Evolutionary conservation across 768 basidiomycete genomes (phyloP), one percentile per base, ranked within the genome.

Genomic region (Russula sp.): DNA sequence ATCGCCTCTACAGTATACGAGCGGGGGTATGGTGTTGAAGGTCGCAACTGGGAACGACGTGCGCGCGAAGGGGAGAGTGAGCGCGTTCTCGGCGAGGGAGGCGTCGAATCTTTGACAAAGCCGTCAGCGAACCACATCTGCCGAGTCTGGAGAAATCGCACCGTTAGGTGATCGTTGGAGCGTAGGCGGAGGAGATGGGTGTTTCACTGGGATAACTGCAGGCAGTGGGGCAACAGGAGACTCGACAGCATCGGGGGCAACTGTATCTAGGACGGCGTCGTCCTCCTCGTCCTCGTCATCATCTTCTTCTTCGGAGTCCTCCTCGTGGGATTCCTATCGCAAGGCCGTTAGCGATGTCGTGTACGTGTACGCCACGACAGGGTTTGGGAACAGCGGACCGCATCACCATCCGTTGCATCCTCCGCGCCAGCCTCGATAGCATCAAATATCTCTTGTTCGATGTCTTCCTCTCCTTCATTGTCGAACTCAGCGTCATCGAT

Each of bases 1-100:
- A 96, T 84, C 18, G 94, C 93, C 74, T 96, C 94, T 6, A 97
- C 86, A 7, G 87, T 86, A 71, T 86, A 92, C 0, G 90, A 81
- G 35, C 84, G 79, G n/a, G 83, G 83, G 16, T 70, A 67, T 13
- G 42, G 67, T 61, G 68, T 69, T 67, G 47, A 68, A 61, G 68
- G 71, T 60, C 65, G 74, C 68, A 87, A 65, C 9, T 70, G 70
- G 38, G 74, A 76, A 68, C 78, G 83, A 35, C 86, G 84, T 32
- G 78, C 65, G 48, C 76, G 76, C 13, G 84, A 81, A 8, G 81
- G 85, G 36, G 64, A 65, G 10, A 54, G 49, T 2, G 83, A 87
- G 53, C 79, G 76, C 16, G 78, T 82, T 54, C 65, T 73, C 64
- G 69, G 74, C 57, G 65, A 75, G 60, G 73, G 72, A 18, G 75